These are phyloP conservation scores for Phoma sp. DNA, from an alignment of 2,329 filamentous ascomycete genomes.

Conservation along the genomic window DNA sequence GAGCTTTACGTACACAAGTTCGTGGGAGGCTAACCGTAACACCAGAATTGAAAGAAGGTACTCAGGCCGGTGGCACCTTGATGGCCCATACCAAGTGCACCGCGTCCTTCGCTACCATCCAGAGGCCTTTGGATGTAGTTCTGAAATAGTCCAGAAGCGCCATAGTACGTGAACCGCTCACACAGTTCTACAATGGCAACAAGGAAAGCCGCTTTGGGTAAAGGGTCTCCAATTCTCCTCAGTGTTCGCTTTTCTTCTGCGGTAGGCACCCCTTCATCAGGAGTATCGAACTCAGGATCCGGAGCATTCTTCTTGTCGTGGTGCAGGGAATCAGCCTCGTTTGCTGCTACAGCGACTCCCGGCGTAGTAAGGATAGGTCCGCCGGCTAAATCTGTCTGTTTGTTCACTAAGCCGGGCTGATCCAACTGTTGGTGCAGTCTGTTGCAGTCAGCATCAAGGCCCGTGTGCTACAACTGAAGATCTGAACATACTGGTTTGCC, in stretches of 20 bases:
- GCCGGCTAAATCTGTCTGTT: background rate
- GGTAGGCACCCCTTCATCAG: slow-evolving; percentile 49
- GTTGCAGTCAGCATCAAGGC: background rate
- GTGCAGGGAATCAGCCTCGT: background rate
- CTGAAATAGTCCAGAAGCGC: slow-evolving; percentile 56
- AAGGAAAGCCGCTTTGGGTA: slow-evolving; percentile 56
- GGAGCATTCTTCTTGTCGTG: background rate
- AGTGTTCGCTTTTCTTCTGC: slow-evolving; percentile 52
- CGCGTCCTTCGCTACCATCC: slow-evolving; percentile 48
- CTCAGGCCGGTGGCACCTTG: slow-evolving; percentile 54
- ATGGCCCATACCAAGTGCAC: slow-evolving; percentile 53
- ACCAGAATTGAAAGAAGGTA: slow-evolving; percentile 55
- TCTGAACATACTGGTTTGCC: background rate
- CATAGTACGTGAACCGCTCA: slow-evolving; percentile 58
- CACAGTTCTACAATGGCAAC: slow-evolving; percentile 58
- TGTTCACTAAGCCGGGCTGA: background rate
- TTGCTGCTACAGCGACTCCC: no score
- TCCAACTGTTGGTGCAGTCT: background rate
- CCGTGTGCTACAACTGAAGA: background rate
- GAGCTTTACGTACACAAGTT: background rate
- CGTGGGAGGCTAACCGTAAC: slow-evolving; percentile 27
- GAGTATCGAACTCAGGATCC: slow-evolving; percentile 32
- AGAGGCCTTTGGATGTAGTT: slow-evolving; percentile 57
- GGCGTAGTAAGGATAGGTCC: background rate
- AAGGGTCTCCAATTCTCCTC: slow-evolving; percentile 53